These are phyloP conservation scores for Crucibulum laeve DNA, from an alignment of 768 basidiomycete genomes.

Conservation along the genomic window DNA sequence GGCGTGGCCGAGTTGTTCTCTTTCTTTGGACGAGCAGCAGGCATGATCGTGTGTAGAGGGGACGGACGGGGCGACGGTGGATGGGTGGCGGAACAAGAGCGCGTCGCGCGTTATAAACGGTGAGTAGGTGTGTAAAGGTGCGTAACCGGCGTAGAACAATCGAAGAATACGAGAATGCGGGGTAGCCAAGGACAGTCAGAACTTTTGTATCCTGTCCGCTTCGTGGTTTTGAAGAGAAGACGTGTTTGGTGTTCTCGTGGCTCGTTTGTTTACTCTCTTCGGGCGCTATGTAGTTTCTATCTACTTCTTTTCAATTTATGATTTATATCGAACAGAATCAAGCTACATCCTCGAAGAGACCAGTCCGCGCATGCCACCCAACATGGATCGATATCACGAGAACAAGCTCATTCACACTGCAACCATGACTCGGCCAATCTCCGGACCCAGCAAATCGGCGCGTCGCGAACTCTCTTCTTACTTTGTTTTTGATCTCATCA, in stretches of 20 bases:
- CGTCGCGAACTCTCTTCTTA: slow-evolving; percentile 13
- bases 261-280: slow-evolving; percentile 30
- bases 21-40: slow-evolving; percentile 65
- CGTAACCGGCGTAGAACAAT: no score
- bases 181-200: slow-evolving; percentile 13
- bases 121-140: slow-evolving; percentile 2
- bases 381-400: slow-evolving; percentile 36
- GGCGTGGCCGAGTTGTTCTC: slow-evolving; percentile 56
- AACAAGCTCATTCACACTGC: slow-evolving; percentile 26
- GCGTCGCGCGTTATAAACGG: slow-evolving; percentile 1
- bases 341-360: slow-evolving; percentile 16
- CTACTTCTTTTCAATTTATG: slow-evolving; percentile 24
- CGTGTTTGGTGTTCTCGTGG: slow-evolving; percentile 39
- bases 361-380: slow-evolving; percentile 17
- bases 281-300: slow-evolving; percentile 31
- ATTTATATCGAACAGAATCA: slow-evolving; percentile 35
- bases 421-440: slow-evolving; percentile 33
- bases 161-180: no score
- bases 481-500: slow-evolving; percentile 34
- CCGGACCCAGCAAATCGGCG: slow-evolving; percentile 37
- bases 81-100: slow-evolving; percentile 12
- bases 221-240: slow-evolving; percentile 30
- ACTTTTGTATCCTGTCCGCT: slow-evolving; percentile 17
- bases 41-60: slow-evolving; percentile 43
- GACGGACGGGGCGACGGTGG: slow-evolving; percentile 9